These are phyloP conservation scores for Daldinia bambusicola DNA, from an alignment of 495 filamentous ascomycete genomes.

Conservation along the genomic window DNA sequence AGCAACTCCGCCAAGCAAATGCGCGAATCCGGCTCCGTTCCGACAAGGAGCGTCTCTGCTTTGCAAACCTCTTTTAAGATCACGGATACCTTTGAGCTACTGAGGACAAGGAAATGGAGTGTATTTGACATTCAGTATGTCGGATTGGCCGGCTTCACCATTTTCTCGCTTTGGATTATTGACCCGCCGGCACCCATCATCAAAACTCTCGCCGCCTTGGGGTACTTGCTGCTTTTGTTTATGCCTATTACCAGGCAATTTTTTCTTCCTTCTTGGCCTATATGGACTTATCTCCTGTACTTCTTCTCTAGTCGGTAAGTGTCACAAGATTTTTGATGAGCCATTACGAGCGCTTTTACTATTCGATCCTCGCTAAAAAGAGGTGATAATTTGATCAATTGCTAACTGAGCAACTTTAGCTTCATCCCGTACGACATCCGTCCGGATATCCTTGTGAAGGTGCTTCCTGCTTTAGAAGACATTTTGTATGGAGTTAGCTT, in stretches of 20 bases:
- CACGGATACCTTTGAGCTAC: conserved; percentile 72
- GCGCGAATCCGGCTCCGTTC: conserved; percentile 22
- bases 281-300: conserved; percentile 84
- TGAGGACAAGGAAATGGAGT: conserved; percentile 83
- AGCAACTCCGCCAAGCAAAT: conserved; percentile 19
- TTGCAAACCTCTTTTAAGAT: conserved; percentile 85
- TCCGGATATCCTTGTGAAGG: conserved; percentile 92
- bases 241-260: conserved; percentile 92
- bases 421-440: conserved; percentile 88
- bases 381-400: not conserved
- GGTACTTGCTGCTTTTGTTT: conserved; percentile 75
- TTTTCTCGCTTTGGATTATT: conserved; percentile 80
- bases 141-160: conserved; percentile 72
- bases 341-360: not conserved
- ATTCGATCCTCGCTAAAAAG: not conserved
- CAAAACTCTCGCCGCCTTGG: conserved; percentile 73
- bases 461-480: conserved; percentile 95
- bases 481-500: conserved; percentile 96
- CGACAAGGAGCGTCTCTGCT: conserved; percentile 63
- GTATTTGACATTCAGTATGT: conserved; percentile 88
- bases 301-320: conserved; percentile 92
- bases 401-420: conserved; percentile 51
- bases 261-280: conserved; percentile 85
- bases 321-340: not conserved
- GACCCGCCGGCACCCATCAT: conserved; percentile 77